phyloP scores from a whole-genome alignment of 1,284 basidiomycete genomes.

The Porphyrellus sp. region DNA sequence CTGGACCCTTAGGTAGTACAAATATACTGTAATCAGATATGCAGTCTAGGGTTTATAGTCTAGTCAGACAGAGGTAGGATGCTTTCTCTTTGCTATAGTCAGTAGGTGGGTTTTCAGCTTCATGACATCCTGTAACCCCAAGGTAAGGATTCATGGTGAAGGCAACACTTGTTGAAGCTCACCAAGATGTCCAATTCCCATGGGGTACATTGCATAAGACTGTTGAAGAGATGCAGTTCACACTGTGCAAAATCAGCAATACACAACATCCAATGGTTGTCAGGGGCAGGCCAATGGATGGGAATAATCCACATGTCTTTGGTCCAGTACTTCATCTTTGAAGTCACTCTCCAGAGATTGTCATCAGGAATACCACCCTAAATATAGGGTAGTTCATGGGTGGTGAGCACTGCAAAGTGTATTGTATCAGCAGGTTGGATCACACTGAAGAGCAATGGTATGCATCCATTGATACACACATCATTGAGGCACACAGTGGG shows the following conservation, averaged over 20 bases:
- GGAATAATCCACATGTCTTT: conserved; percentile 16
- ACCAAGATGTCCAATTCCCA: conserved; percentile 10
- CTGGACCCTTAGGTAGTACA: no score
- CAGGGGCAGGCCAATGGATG: not conserved
- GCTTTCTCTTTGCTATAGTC: no score
- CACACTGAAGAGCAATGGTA: conserved; percentile 6
- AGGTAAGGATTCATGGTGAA: no score
- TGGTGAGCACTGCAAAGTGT: conserved; percentile 5
- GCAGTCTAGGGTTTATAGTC: no score
- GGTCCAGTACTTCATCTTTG: conserved; percentile 10
- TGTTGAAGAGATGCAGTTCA: conserved; percentile 17
- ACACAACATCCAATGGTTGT: conserved; percentile 15
- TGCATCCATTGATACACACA: conserved; percentile 16
- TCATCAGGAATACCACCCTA: no score
- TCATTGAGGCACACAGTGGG: conserved; percentile 8
- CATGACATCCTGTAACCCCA: no score
- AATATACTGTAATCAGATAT: no score
- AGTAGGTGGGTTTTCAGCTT: no score
- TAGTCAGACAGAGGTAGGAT: no score
- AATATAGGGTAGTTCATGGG: not conserved
- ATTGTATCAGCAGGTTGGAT: not conserved
- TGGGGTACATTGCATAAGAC: conserved; percentile 1
- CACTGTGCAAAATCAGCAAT: not conserved
- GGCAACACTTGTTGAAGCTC: not conserved
- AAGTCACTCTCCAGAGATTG: not conserved